Evolutionary conservation across 2,329 filamentous ascomycete genomes (phyloP).

Genomic region (Cadophora malorum): DNA sequence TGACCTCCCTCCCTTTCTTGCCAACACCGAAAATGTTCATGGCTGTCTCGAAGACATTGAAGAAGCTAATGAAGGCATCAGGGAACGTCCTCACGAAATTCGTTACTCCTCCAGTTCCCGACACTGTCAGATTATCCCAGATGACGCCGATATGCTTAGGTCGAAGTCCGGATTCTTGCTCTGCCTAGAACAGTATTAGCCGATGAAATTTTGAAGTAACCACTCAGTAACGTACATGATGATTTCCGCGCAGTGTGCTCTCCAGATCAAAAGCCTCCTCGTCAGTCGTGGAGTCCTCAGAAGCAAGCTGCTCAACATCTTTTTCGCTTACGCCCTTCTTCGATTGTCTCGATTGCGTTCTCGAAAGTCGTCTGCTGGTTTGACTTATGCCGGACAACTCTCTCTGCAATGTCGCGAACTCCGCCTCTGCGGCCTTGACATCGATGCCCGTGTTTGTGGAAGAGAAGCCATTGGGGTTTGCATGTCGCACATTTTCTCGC

Average conservation of each 20-base stretch:
- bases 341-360: constrained; percentile 49
- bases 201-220: not conserved
- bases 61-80: constrained; percentile 72
- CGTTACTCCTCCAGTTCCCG: constrained; percentile 74
- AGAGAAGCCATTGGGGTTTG: constrained; percentile 56
- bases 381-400: constrained; percentile 65
- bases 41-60: constrained; percentile 74
- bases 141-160: constrained; percentile 81
- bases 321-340: constrained; percentile 42
- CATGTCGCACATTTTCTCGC: constrained; percentile 41
- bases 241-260: constrained; percentile 71
- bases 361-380: constrained; percentile 57
- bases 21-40: constrained; percentile 68
- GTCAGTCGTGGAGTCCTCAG: constrained; percentile 49
- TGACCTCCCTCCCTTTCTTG: constrained; percentile 72
- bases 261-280: constrained; percentile 76
- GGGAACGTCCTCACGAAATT: constrained; percentile 78
- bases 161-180: constrained; percentile 78
- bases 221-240: constrained; percentile 49
- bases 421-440: constrained; percentile 70
- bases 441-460: constrained; percentile 54
- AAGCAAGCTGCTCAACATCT: constrained; percentile 66
- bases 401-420: constrained; percentile 72
- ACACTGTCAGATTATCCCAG: constrained; percentile 80
- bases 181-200: constrained; percentile 53